These are phyloP conservation scores for Tephrocybe rancida DNA, from an alignment of 768 basidiomycete species.

Conservation along the genomic window DNA sequence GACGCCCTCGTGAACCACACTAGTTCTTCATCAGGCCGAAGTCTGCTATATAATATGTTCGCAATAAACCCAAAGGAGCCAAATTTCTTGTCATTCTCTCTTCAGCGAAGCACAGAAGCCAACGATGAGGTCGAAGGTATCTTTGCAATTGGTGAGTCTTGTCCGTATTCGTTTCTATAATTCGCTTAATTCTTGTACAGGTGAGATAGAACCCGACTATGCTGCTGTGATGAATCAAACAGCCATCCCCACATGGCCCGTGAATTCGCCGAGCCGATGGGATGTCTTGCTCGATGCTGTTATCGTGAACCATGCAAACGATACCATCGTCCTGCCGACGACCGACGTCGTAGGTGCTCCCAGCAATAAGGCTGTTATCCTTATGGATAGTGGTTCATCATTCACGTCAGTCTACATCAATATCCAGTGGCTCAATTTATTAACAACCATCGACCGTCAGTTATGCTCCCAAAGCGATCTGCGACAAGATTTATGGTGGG, in stretches of 20 bases:
- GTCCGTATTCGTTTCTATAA: background rate
- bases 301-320: constrained; percentile 60
- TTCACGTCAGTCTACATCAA: constrained; percentile 56
- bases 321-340: constrained; percentile 50
- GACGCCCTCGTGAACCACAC: constrained; percentile 62
- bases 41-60: constrained; percentile 78
- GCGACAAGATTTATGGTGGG: constrained; percentile 68
- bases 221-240: constrained; percentile 55
- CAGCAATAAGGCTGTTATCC: constrained; percentile 68
- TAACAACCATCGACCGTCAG: constrained; percentile 33
- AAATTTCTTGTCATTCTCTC: constrained; percentile 79
- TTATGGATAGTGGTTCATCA: constrained; percentile 83
- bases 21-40: constrained; percentile 61
- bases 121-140: constrained; percentile 61
- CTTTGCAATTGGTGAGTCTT: constrained; percentile 66
- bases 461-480: constrained; percentile 68
- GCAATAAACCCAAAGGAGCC: constrained; percentile 65
- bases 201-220: constrained; percentile 70
- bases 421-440: background rate
- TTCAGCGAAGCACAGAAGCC: constrained; percentile 61
- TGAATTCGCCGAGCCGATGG: constrained; percentile 66
- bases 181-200: constrained; percentile 30
- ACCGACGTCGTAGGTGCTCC: constrained; percentile 61
- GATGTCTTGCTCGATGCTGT: constrained; percentile 76
- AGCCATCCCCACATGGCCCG: constrained; percentile 76